phyloP scores from a whole-genome alignment of 1,139 yeast species.

The Candida tetrigidarum region DNA sequence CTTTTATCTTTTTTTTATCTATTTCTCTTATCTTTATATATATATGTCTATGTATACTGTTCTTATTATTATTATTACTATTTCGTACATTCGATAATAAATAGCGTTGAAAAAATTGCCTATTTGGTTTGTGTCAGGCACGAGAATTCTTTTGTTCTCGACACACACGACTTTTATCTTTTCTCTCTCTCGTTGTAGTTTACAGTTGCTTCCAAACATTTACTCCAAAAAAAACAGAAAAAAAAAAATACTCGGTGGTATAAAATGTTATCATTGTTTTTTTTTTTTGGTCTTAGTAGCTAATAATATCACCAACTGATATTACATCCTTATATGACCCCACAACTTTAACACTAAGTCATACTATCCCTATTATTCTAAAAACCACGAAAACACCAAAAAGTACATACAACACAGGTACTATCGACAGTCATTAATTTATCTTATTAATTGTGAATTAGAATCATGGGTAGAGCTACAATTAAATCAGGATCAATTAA shows the following conservation, averaged over 20 bases:
- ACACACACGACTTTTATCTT: background rate
- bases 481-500: conserved; percentile 55
- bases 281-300: too few species aligned
- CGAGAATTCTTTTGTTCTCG: background rate
- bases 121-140: background rate
- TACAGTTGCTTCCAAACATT: too few species aligned
- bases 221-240: too few species aligned
- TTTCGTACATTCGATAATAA: too few species aligned
- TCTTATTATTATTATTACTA: background rate
- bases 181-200: too few species aligned
- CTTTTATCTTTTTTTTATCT: background rate
- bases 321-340: background rate
- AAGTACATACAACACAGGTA: too few species aligned
- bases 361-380: too few species aligned
- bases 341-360: background rate
- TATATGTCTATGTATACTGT: background rate
- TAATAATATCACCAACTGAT: too few species aligned
- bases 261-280: too few species aligned
- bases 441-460: too few species aligned
- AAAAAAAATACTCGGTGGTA: background rate
- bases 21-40: background rate
- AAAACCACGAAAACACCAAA: background rate
- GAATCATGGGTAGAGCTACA: conserved; percentile 37
- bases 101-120: too few species aligned
- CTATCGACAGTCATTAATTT: too few species aligned